Conservation (phyloP, 257 asterid species). For the Jacaranda mimosifolia region DNA sequence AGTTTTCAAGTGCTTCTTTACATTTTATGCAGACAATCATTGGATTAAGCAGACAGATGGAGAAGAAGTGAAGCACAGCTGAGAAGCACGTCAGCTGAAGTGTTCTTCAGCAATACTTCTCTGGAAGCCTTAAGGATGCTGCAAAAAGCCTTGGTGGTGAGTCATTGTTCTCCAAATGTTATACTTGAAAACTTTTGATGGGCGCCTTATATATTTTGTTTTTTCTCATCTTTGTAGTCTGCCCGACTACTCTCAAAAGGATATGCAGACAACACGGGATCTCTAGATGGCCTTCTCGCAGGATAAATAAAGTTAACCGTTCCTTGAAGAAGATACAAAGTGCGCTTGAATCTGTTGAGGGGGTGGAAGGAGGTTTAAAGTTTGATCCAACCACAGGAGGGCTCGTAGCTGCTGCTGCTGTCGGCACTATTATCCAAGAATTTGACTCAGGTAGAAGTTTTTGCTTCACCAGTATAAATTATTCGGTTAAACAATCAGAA, state of each 20-base stretch:
- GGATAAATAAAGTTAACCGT: slow-evolving; percentile 77
- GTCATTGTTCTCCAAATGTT: slow-evolving; percentile 14
- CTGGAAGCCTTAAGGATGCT: slow-evolving; percentile 85
- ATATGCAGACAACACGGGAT: slow-evolving; percentile 85
- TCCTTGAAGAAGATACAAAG: slow-evolving; percentile 70
- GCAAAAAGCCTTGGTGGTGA: slow-evolving; percentile 86
- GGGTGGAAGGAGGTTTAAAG: slow-evolving; percentile 68
- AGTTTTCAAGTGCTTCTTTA: not conserved
- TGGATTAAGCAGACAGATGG: slow-evolving; percentile 47
- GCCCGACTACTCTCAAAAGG: slow-evolving; percentile 87
- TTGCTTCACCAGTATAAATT: slow-evolving; percentile 24
- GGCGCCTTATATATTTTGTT: not conserved
- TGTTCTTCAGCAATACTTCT: slow-evolving; percentile 77
- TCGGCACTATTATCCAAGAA: slow-evolving; percentile 43
- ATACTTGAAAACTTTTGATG: not conserved
- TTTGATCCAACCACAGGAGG: slow-evolving; percentile 63
- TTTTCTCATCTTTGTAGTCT: slow-evolving; percentile 53
- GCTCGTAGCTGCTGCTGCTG: slow-evolving; percentile 48
- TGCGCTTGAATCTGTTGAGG: slow-evolving; percentile 75
- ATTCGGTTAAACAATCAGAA: slow-evolving; percentile 7
- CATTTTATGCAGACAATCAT: slow-evolving; percentile 36
- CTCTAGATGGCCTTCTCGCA: slow-evolving; percentile 91
- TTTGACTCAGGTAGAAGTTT: slow-evolving; percentile 30
- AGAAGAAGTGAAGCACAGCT: slow-evolving; percentile 60
- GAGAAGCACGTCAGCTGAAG: slow-evolving; percentile 75